These are phyloP conservation scores for Dipteronia sinensis DNA, from an alignment of 345 rosid genomes.

Conservation along the genomic window DNA sequence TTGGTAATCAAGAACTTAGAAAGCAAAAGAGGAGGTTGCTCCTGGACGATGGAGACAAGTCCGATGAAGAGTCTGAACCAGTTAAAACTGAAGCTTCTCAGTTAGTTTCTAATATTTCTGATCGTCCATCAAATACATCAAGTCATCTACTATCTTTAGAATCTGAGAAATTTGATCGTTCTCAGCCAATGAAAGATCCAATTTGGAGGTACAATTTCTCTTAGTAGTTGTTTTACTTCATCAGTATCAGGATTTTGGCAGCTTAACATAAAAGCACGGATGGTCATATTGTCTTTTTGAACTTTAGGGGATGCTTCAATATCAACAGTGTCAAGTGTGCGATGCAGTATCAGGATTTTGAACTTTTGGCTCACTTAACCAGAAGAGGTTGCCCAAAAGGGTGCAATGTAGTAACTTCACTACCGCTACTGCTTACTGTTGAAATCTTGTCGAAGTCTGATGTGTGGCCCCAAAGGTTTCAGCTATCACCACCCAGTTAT, in stretches of 20 bases:
- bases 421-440: slow-evolving; percentile 10
- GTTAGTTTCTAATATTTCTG: neutral
- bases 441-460: slow-evolving; percentile 6
- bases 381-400: slow-evolving; percentile 8
- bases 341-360: neutral
- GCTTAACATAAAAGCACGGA: neutral
- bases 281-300: neutral
- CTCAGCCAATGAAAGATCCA: slow-evolving; percentile 10
- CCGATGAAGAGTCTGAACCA: slow-evolving; percentile 15
- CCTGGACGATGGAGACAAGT: slow-evolving; percentile 15
- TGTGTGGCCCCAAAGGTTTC: slow-evolving; percentile 19
- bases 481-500: slow-evolving; percentile 14
- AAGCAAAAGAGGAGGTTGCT: slow-evolving; percentile 21
- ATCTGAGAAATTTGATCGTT: neutral
- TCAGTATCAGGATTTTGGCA: neutral
- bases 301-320: slow-evolving; percentile 15
- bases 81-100: slow-evolving; percentile 11
- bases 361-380: slow-evolving; percentile 9
- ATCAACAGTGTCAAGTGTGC: neutral
- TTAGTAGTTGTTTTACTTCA: neutral
- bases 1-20: slow-evolving; percentile 1
- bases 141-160: neutral
- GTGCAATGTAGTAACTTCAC: neutral
- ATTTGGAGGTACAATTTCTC: slow-evolving; percentile 21
- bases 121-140: neutral